A percentile compares a stretch with the other conserved stretches of the same genome.
phyloP scores from a whole-genome alignment of 2,329 filamentous ascomycete genomes.

The Fusarium sp. region DNA sequence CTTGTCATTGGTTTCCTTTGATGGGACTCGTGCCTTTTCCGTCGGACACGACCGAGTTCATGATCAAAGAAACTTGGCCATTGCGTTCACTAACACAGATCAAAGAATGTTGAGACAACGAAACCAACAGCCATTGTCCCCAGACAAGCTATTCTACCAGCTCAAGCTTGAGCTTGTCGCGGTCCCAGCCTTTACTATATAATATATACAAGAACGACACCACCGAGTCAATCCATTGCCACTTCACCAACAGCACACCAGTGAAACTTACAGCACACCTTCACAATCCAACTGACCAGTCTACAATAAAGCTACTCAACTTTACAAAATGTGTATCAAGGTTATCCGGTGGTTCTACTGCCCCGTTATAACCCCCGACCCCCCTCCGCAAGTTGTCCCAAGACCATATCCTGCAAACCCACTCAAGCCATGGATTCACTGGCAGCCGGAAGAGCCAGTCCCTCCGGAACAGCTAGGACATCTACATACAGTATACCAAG shows the following conservation, averaged over 20 bases:
- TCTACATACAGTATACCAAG: not conserved
- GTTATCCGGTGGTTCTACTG: conserved; percentile 35
- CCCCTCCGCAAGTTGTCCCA: not conserved
- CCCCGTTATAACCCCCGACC: not conserved
- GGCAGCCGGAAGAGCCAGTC: not conserved
- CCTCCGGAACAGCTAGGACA: not conserved
- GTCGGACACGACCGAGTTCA: not conserved
- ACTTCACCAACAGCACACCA: not conserved
- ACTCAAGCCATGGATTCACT: not conserved
- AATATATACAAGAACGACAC: not conserved
- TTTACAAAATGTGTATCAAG: conserved; percentile 34
- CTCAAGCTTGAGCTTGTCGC: too few relatives aligned
- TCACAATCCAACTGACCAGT: not conserved
- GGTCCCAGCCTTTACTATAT: not conserved
- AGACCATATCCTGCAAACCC: not conserved
- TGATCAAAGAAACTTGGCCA: conserved; percentile 1
- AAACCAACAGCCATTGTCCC: not conserved
- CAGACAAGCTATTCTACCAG: not conserved
- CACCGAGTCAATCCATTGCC: not conserved
- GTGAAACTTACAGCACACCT: not conserved
- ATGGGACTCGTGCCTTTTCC: not conserved
- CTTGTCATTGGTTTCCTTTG: not conserved
- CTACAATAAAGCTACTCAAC: not conserved
- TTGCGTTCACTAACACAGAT: not conserved
- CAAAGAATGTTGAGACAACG: not conserved